A percentile compares a stretch with the other conserved stretches of the same genome.
These are phyloP conservation scores for Prunus fruticosa DNA, from an alignment of 306 rosid genomes.

Conservation along the genomic window DNA sequence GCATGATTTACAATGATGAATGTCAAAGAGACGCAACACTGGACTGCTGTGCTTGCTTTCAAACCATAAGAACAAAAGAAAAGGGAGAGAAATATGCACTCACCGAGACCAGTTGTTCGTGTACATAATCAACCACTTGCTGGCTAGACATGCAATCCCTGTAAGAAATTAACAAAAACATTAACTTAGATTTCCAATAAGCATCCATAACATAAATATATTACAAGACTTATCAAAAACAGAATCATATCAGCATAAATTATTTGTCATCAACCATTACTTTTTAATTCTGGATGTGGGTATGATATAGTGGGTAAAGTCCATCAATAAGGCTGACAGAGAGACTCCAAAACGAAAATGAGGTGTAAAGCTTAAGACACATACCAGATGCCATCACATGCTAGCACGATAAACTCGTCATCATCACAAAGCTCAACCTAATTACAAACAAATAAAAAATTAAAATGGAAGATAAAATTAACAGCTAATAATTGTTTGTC, in stretches of 20 bases:
- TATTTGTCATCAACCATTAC: background rate
- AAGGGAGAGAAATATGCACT: constrained; percentile 17
- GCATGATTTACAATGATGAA: constrained; percentile 23
- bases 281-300: background rate
- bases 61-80: background rate
- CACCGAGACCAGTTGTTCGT: constrained; percentile 60
- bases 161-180: constrained; percentile 37
- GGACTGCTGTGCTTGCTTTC: background rate
- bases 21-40: constrained; percentile 2
- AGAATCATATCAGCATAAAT: background rate
- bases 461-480: constrained; percentile 6
- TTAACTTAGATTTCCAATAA: background rate
- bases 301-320: too few species aligned
- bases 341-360: background rate
- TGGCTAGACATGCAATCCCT: constrained; percentile 99
- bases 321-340: background rate
- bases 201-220: background rate
- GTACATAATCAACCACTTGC: constrained; percentile 80
- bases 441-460: background rate
- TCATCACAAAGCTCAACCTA: constrained; percentile 93
- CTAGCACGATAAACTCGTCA: constrained; percentile 73
- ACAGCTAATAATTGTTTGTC: background rate
- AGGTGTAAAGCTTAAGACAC: constrained; percentile 23
- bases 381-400: constrained; percentile 97
- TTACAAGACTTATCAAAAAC: background rate